Evolutionary conservation across 2,329 filamentous ascomycete species (phyloP), one percentile per base, ranked within the genome.

Genomic region (Aspergillus eucalypticola): DNA sequence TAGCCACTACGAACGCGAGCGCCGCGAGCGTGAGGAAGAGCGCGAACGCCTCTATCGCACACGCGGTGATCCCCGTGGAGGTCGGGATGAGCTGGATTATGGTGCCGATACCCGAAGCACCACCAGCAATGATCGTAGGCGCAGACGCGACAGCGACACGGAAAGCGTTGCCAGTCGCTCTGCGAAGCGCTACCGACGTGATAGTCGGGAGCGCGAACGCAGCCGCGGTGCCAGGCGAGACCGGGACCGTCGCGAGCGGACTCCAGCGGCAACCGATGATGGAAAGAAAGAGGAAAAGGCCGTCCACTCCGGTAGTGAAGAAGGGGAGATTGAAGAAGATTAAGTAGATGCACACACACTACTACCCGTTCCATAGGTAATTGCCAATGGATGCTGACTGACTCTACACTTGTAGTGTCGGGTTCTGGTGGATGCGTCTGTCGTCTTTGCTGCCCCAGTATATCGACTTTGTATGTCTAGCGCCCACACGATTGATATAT

Each of bases 251-350:
- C 68, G 68, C 46, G 70, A 72, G 54, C 71, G 67, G 49, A 74
- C 73, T 50, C 71, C 71, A 53, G 72, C 75, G 49, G 74, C 44
- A 54, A 35, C 32, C 5, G 69, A 73, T 11, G 72, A 73, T 35
- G 63, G 56, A 27, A 76, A 71, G 63, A 68, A 71, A 69, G 80
- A 82, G 62, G 82, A 82, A 54, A 79, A 78, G 65, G 77, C 77
- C 5, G 82, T 92, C 58, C 88, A 90, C 70, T 94, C 90, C 60
- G 95, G 95, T 56, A 97, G 93, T 72, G 95, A 99, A 79, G 95
- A 99, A 78, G 95, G 95, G 55, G 95, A 99, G 80, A 98, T 99
- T 69, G 95, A 96, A 77, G 93, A 98, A 81, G 80, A 82, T 62
- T 82, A 35, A 35, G 32, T 35, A 70, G 66, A 49, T 55, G 49